Percentiles rank a stretch among this genome's conserved stretches.
Evolutionary conservation across 106 monocot genomes (phyloP).

Genomic region (Dendrobium nobile): DNA sequence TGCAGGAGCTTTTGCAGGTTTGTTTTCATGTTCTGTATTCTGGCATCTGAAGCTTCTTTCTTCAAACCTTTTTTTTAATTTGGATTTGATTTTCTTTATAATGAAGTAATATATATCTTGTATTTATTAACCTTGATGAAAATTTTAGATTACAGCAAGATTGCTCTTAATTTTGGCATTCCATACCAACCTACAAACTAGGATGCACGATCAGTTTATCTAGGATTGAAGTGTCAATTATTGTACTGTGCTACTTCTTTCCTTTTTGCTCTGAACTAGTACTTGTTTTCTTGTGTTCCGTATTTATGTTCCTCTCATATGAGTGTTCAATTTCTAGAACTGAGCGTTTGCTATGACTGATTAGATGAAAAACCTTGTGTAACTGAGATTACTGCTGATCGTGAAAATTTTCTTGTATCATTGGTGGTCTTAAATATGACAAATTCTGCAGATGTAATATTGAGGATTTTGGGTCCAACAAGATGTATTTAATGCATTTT

Average conservation of each 20-base stretch:
- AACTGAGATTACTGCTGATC: neutral
- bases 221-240: too few species aligned
- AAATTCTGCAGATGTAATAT: too few species aligned
- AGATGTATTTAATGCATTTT: too few species aligned
- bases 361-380: neutral
- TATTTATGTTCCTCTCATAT: neutral
- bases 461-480: too few species aligned
- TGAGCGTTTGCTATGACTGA: neutral
- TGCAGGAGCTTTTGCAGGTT: slow-evolving; percentile 9
- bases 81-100: neutral
- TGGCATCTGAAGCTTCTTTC: neutral
- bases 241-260: neutral
- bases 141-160: too few species aligned
- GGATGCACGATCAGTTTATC: too few species aligned
- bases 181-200: too few species aligned
- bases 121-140: neutral
- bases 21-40: neutral
- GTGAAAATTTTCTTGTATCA: too few species aligned
- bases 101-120: neutral
- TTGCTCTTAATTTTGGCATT: too few species aligned
- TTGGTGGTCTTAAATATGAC: too few species aligned
- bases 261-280: neutral
- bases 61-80: neutral
- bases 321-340: neutral
- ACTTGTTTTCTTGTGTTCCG: neutral